Conservation (phyloP, 345 rosid species). For the Salix koriyanagi region DNA sequence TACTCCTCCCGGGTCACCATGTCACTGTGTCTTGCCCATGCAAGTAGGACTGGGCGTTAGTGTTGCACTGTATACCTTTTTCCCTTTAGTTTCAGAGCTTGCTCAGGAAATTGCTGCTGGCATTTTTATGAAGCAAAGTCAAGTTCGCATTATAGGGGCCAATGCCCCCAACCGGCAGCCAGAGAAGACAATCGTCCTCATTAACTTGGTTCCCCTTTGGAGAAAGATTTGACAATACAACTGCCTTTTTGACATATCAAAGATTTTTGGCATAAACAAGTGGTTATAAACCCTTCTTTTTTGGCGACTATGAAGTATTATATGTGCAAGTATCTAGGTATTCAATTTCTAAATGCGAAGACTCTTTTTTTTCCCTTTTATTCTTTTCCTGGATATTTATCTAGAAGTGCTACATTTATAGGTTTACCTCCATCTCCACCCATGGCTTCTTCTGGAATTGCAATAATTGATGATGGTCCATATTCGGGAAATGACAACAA, state of each 20-base stretch:
- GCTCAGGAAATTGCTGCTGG: slow-evolving; percentile 77
- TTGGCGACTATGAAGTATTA: slow-evolving; percentile 73
- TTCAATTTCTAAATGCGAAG: neutral
- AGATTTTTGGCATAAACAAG: slow-evolving; percentile 89
- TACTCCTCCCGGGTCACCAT: slow-evolving; percentile 90
- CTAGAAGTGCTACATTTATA: slow-evolving; percentile 21
- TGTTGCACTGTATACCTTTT: slow-evolving; percentile 85
- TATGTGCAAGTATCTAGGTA: slow-evolving; percentile 84
- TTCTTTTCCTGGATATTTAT: slow-evolving; percentile 3
- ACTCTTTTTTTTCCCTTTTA: neutral
- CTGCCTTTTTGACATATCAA: slow-evolving; percentile 68
- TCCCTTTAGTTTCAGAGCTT: slow-evolving; percentile 88
- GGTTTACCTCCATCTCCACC: slow-evolving; percentile 96
- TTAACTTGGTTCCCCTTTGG: slow-evolving; percentile 92
- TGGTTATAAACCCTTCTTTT: slow-evolving; percentile 54
- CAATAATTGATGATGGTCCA: slow-evolving; percentile 59
- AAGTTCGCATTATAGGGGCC: slow-evolving; percentile 93
- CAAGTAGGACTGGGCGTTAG: slow-evolving; percentile 75
- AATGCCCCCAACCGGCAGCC: slow-evolving; percentile 81
- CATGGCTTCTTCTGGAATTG: slow-evolving; percentile 45
- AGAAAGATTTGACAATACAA: slow-evolving; percentile 63
- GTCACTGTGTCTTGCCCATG: slow-evolving; percentile 94
- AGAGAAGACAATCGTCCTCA: slow-evolving; percentile 71
- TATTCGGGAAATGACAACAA: slow-evolving; percentile 51
- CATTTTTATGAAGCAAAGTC: slow-evolving; percentile 92